Base-by-base conservation (phyloP, 495 filamentous ascomycete species). In the Penicillium simplicissimum region DNA sequence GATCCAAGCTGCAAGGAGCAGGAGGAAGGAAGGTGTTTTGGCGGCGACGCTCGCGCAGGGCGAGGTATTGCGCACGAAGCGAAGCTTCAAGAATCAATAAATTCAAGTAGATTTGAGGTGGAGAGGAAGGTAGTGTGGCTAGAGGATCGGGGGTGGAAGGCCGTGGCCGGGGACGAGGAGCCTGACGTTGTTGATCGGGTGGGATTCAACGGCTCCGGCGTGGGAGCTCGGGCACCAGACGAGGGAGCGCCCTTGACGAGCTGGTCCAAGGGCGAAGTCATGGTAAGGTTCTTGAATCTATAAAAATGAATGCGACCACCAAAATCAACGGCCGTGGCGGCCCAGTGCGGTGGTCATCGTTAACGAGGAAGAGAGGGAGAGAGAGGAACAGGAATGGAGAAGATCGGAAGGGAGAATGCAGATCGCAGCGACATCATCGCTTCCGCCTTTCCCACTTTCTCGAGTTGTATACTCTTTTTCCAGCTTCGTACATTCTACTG, bases 61-160 rank as follows among this genome's bases (percentile, higher is more conserved):
- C 87, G 54, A 99, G 84, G 74, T 96, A 98, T 69, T 99, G 95
- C 19, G 89, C 87, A 45, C 95, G 93, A 25, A 99, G 81, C 14
- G 92, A 96, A 52, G 92, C 92, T 75, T 99, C 95, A 71, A 99
- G 89, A 67, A 99, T 94, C 55, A 99, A 82, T 38, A 99, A 89
- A 73, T 99, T 99, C 66, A 98, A 85, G 79, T 98, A 99, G 68
- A 98, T 97, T 78, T 97, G 96, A n/a, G 91, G 91, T 71, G 90
- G 94, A 33, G 93, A 92, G 61, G 90, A 94, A 11, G 95, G 94
- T 33, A 96, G 85, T 42, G 87, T 84, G 58, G 88, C 87, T 51
- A 92, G 81, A 40, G 93, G 93, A 73, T 97, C 90, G 66, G 74
- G 83, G 61, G 73, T 83, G 74, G 76, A 70, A 59, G 70, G 67